Evolutionary conservation across 2,329 filamentous ascomycete genomes (phyloP).

Genomic region (Cyphellophora attinorum): DNA sequence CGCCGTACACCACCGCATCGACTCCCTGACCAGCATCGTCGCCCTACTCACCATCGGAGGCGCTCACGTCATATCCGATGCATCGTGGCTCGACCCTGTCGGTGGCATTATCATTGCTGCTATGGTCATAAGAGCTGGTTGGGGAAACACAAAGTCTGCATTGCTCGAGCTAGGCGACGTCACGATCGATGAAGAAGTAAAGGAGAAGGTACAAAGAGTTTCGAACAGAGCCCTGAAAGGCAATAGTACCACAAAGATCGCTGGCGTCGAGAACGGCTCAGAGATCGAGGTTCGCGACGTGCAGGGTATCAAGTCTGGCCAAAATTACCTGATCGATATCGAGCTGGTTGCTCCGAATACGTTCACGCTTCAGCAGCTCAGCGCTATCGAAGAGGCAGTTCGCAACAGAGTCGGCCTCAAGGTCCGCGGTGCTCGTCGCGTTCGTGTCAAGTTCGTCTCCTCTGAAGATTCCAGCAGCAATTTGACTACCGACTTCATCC

Average conservation of each 20-base stretch:
- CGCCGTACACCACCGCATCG: constrained; percentile 89
- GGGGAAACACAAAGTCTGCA: constrained; percentile 71
- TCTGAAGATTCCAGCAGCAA: constrained; percentile 48
- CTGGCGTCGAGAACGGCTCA: constrained; percentile 39
- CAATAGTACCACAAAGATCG: constrained; percentile 13
- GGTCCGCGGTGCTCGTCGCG: constrained; percentile 72
- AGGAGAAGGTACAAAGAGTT: constrained; percentile 59
- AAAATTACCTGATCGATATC: constrained; percentile 89
- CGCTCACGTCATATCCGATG: constrained; percentile 75
- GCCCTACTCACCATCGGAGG: constrained; percentile 82
- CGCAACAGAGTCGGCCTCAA: constrained; percentile 63
- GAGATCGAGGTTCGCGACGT: constrained; percentile 66
- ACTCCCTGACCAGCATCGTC: constrained; percentile 90
- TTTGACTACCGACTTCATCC: constrained; percentile 72
- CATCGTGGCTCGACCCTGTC: constrained; percentile 87
- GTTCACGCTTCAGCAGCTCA: constrained; percentile 66
- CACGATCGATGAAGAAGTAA: constrained; percentile 76
- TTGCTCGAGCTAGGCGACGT: constrained; percentile 86
- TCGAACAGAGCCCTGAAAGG: constrained; percentile 49
- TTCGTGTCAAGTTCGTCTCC: constrained; percentile 75
- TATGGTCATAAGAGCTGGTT: constrained; percentile 86
- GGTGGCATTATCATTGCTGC: constrained; percentile 86
- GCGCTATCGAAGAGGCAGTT: constrained; percentile 61
- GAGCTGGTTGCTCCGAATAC: constrained; percentile 69
- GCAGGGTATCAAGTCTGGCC: constrained; percentile 86